Evolutionary conservation across 140 eudicot species (phyloP), one percentile per base, ranked within the genome.

Genomic region (Flaveria floridana): DNA sequence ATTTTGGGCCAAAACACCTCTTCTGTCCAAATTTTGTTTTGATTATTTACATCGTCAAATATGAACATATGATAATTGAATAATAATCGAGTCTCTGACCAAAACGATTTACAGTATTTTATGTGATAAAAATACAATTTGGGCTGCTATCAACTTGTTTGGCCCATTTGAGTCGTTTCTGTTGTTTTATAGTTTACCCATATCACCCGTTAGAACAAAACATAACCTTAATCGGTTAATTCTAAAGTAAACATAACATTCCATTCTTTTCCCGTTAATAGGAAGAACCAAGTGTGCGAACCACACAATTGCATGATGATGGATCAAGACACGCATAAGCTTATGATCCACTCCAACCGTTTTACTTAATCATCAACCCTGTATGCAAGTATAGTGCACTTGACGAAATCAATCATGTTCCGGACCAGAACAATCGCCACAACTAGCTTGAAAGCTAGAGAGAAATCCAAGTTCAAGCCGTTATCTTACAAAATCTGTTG

Each of bases 271-370:
- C 11, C 12, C 7, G 39, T 59, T 71, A 48, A 57, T 78, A 90
- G 94, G 96, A 87, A 51, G 96, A 90, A 47, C 89, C 96, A 6
- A 80, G 80, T 78, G 85, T 90, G 71, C 79, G 94, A 79, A 82
- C 87, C 77, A 65, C 91, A 7, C 96, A 88, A 75, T 71, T 88
- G 89, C 95, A 90, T 74, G 96, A 90, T 39, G 86, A 87, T 58
- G 85, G 86, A 51, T 68, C 94, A 68, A 84, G 94, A 61, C 96
- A 85, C 70, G 62, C 86, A 71, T 89, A 85, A 85, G 69, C 73
- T 50, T 53, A 39, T 64, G 30, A 15, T 46, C 68, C 51, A 39
- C 3, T 20, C 67, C 72, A 65, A 65, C 44, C 4, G 9, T 41
- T 52, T 37, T 76, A 65, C 56, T 25, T 41, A 20, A 73, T 41